Base-by-base conservation (phyloP, 331 rosid genomes). In the Rosa hybrid region DNA sequence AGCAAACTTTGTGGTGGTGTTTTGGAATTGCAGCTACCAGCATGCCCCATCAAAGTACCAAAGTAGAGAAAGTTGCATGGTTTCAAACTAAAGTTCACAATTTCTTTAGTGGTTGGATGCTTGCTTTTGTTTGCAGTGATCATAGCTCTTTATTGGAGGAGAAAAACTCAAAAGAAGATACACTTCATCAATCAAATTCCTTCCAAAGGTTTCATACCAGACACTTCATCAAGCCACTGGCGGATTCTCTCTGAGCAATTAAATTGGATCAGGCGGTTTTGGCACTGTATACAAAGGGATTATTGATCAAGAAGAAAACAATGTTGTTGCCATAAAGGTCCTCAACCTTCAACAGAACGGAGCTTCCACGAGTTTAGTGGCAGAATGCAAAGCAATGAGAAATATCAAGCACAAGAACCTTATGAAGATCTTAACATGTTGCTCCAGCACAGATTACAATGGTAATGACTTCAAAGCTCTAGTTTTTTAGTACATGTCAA, bases 331-430 rank as follows among this genome's bases (percentile, higher is more conserved):
- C 25, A 80, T 90, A 63, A 90, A 90, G 82, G 83, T 90, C 39
- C 60, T 90, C 42, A 81, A 82, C 81, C 77, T 87, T 78, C 80
- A 84, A 69, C 72, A 64, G 39, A 80, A 81, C 72, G 84, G 85
- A 79, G 91, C 90, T 14, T 75, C 74, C 54, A 56, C 79, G 79
- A 88, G 89, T 84, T 90, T 90, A 56, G 75, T 25, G 74, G 81
- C 72, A 8, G 68, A 62, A 23, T 62, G 68, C 68, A 62, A 62
- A 10, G 68, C 30, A 62, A 17, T 62, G 7, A 23, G 68, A 25
- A 23, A 12, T 62, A 25, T 62, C 18, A 8, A 18, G 68, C 68
- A 62, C 18, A 62, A 18, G 41, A 62, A 62, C 7, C 41, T 62
- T 62, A 41, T 62, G 41, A 62, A 62, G 68, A 62, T 11, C 68